These are phyloP conservation scores for Hanseniaspora uvarum DNA, from an alignment of 1,139 yeast species.

Conservation along the genomic window DNA sequence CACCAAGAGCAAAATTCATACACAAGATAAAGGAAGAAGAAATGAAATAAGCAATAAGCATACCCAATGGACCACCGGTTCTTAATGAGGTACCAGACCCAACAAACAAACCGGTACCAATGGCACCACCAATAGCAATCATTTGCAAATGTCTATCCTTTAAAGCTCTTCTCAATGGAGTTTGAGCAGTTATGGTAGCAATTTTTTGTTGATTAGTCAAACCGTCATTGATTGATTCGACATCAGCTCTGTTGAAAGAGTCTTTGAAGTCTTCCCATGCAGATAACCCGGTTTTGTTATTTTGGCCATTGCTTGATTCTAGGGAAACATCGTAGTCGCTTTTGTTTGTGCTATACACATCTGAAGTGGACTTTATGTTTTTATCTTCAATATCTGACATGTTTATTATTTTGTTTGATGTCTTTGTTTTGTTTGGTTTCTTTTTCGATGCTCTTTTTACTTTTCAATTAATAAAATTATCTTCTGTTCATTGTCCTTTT, in stretches of 20 bases:
- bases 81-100: constrained; percentile 55
- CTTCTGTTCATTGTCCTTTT: not conserved
- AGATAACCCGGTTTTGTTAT: not conserved
- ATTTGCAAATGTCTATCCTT: constrained; percentile 54
- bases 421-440: not conserved
- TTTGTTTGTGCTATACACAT: not conserved
- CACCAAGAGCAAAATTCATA: constrained; percentile 56
- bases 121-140: constrained; percentile 83
- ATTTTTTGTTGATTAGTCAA: constrained; percentile 49
- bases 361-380: not conserved
- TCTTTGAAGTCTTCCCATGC: constrained; percentile 40
- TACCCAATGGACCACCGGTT: constrained; percentile 57
- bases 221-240: constrained; percentile 49
- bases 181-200: constrained; percentile 53
- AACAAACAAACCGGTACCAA: constrained; percentile 57
- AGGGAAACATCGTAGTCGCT: not conserved
- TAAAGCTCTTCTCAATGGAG: constrained; percentile 54
- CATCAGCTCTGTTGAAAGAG: constrained; percentile 48
- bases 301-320: not conserved
- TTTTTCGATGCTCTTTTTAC: not conserved
- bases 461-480: not conserved
- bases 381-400: not conserved
- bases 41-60: constrained; percentile 38
- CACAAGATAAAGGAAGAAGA: constrained; percentile 41
- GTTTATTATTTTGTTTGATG: not conserved